Evolutionary conservation across 2,329 filamentous ascomycete species (phyloP).

Genomic region (Pestalotiopsis sp.): DNA sequence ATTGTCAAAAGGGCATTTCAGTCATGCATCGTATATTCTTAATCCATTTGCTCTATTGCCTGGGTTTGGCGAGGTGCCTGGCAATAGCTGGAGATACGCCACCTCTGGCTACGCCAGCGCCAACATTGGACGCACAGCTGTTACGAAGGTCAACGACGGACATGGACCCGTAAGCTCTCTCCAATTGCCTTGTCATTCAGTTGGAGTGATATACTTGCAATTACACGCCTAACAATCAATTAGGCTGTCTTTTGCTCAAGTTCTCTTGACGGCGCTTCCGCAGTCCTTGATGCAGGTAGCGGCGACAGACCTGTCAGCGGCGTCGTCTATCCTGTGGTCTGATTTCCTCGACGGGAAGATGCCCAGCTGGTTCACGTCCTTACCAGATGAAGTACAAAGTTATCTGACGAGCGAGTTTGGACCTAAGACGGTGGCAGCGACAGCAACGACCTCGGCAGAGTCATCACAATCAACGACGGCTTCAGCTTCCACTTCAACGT

Average conservation of each 20-base stretch:
- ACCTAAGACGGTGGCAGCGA: background rate
- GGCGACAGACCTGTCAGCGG: background rate
- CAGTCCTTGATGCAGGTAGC: background rate
- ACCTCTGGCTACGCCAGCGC: background rate
- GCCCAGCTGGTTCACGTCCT: slow-evolving; percentile 1
- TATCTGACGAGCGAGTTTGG: background rate
- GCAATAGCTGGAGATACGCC: background rate
- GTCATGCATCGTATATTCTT: background rate
- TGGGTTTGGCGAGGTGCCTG: background rate
- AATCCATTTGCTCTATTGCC: background rate
- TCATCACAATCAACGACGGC: background rate
- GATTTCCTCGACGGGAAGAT: background rate
- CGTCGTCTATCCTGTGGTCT: background rate
- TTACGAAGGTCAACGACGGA: background rate
- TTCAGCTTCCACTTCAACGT: background rate
- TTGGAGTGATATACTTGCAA: background rate
- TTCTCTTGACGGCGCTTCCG: background rate
- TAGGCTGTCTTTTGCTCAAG: background rate
- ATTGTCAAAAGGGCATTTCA: background rate
- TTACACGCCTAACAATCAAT: background rate
- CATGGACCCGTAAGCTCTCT: background rate
- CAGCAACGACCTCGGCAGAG: background rate
- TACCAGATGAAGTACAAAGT: background rate
- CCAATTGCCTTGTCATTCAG: background rate
- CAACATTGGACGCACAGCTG: background rate